Conservation (phyloP, 1,284 basidiomycete genomes). For the Heliocybe sulcata region DNA sequence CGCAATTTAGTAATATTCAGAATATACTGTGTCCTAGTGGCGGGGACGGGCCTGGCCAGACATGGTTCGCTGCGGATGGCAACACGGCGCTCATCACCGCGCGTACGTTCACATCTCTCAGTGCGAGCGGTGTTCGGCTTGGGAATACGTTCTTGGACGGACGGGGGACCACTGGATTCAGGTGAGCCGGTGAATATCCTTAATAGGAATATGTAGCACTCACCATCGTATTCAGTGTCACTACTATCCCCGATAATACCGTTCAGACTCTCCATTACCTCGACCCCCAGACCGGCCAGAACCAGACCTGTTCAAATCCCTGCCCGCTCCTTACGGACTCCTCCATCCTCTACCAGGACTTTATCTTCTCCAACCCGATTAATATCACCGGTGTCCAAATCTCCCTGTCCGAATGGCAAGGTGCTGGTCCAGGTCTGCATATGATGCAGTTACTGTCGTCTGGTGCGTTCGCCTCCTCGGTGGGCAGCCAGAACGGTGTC, state of each 20-base stretch:
- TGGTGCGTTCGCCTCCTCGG: constrained; percentile 79
- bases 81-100: constrained; percentile 69
- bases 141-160: constrained; percentile 84
- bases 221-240: constrained; percentile 42
- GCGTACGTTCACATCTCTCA: constrained; percentile 65
- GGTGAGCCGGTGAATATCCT: constrained; percentile 37
- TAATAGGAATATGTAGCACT: not conserved
- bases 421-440: constrained; percentile 78
- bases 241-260: constrained; percentile 84
- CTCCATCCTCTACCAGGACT: constrained; percentile 82
- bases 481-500: constrained; percentile 47
- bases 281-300: constrained; percentile 70
- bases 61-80: constrained; percentile 80
- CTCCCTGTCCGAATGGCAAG: constrained; percentile 72
- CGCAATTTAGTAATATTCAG: constrained; percentile 63
- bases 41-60: constrained; percentile 71
- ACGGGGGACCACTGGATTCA: constrained; percentile 81
- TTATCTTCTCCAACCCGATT: constrained; percentile 62
- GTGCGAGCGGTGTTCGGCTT: constrained; percentile 75
- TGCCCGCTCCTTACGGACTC: constrained; percentile 76
- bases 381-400: constrained; percentile 81
- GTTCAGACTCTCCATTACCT: constrained; percentile 73
- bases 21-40: constrained; percentile 82
- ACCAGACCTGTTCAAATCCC: constrained; percentile 58
- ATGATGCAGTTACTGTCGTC: constrained; percentile 87